phyloP scores from a whole-genome alignment of 2,329 filamentous ascomycete genomes.

The Hymenotorrendiella dingleyae region DNA sequence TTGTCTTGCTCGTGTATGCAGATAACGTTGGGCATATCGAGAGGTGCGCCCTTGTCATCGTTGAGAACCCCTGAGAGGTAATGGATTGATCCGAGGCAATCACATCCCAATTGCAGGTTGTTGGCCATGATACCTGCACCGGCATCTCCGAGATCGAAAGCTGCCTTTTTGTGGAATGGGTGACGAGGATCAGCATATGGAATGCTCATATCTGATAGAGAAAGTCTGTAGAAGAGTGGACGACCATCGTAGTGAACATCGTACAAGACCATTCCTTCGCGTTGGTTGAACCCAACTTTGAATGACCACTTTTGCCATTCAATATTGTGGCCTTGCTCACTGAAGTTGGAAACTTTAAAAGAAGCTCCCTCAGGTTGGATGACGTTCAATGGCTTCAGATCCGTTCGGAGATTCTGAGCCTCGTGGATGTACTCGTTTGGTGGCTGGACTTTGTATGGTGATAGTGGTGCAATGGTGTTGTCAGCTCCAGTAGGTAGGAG shows the following conservation, averaged over 20 bases:
- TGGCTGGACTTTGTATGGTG: constrained; percentile 49
- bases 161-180: constrained; percentile 64
- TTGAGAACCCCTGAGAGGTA: constrained; percentile 56
- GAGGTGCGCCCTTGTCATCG: constrained; percentile 52
- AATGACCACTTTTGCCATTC: constrained; percentile 64
- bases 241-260: constrained; percentile 58
- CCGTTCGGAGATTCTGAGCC: constrained; percentile 51
- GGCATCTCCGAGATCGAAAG: constrained; percentile 64
- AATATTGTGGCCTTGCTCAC: constrained; percentile 47
- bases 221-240: constrained; percentile 61
- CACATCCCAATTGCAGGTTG: constrained; percentile 63
- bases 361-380: constrained; percentile 60
- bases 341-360: constrained; percentile 47
- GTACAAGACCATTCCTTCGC: constrained; percentile 63
- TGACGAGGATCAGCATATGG: constrained; percentile 58
- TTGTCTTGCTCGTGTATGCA: constrained; percentile 67
- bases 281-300: constrained; percentile 54
- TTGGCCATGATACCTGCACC: constrained; percentile 63
- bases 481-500: constrained; percentile 62
- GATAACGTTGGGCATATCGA: constrained; percentile 58
- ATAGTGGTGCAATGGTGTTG: constrained; percentile 47
- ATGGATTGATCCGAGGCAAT: constrained; percentile 65
- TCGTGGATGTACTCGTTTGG: constrained; percentile 62
- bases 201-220: constrained; percentile 58
- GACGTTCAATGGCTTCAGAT: constrained; percentile 59